phyloP scores from a whole-genome alignment of 2,329 filamentous ascomycete species.

The Scedosporium apiospermum region DNA sequence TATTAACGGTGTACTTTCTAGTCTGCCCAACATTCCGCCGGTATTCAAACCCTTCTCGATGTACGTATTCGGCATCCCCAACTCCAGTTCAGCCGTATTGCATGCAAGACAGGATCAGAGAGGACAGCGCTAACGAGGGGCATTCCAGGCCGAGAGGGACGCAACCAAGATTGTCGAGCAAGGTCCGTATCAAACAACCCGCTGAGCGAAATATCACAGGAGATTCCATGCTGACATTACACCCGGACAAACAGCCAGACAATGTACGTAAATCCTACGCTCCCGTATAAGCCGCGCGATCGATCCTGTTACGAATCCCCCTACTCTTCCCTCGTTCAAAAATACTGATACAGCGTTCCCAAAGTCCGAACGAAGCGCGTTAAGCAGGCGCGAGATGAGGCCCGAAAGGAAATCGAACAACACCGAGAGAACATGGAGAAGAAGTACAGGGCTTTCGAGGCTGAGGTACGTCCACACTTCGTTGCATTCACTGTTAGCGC shows the following conservation, averaged over 20 bases:
- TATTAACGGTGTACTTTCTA: constrained; percentile 25
- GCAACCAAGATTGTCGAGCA: constrained; percentile 98
- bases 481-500: constrained; percentile 2
- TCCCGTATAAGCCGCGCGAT: constrained; percentile 1
- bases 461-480: constrained; percentile 38
- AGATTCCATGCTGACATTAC: constrained; percentile 18
- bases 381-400: constrained; percentile 91
- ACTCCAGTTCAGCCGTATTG: background rate
- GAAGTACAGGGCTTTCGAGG: constrained; percentile 91
- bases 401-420: constrained; percentile 94
- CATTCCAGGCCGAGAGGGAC: constrained; percentile 78
- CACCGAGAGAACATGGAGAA: constrained; percentile 85
- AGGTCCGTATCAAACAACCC: constrained; percentile 43
- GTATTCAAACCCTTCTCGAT: constrained; percentile 97
- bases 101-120: background rate
- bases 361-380: constrained; percentile 80
- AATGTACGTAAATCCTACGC: constrained; percentile 51
- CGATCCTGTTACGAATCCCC: constrained; percentile 3
- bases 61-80: constrained; percentile 44
- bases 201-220: constrained; percentile 5
- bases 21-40: constrained; percentile 97
- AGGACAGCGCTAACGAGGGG: background rate
- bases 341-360: constrained; percentile 2
- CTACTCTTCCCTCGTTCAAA: constrained; percentile 10
- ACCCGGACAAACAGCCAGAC: constrained; percentile 52